Percentiles rank a stretch among this genome's conserved stretches.
phyloP scores from a whole-genome alignment of 2,329 filamentous ascomycete species.

The Cladophialophora yegresii region DNA sequence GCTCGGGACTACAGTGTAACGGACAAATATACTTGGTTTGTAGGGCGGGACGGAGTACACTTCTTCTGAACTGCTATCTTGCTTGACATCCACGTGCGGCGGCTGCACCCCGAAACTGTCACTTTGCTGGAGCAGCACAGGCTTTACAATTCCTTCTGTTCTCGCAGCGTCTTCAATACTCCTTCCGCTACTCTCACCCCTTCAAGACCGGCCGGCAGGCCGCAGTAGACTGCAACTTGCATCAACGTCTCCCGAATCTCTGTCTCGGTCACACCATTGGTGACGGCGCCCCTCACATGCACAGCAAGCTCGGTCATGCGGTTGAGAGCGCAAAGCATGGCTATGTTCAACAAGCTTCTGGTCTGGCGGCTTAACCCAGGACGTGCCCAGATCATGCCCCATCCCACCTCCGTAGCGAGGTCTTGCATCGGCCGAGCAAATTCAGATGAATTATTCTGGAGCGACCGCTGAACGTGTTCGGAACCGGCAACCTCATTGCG shows the following conservation, averaged over 20 bases:
- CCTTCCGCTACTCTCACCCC: constrained; percentile 41
- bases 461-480: constrained; percentile 56
- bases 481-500: constrained; percentile 63
- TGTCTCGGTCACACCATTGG: constrained; percentile 62
- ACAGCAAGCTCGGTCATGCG: constrained; percentile 60
- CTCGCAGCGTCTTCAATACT: constrained; percentile 31
- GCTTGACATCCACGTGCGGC: neutral
- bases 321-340: constrained; percentile 65
- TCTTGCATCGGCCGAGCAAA: constrained; percentile 64
- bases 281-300: constrained; percentile 64
- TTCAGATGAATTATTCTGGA: constrained; percentile 55
- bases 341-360: constrained; percentile 64
- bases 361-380: constrained; percentile 64
- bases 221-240: constrained; percentile 44
- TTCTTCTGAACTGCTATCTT: neutral
- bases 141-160: constrained; percentile 14
- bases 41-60: neutral
- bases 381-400: constrained; percentile 65
- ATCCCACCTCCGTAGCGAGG: constrained; percentile 64
- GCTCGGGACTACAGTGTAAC: neutral
- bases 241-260: constrained; percentile 60
- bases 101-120: neutral
- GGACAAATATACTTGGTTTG: neutral
- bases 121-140: neutral
- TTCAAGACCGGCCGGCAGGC: constrained; percentile 50